phyloP scores from a whole-genome alignment of 352 stramenopile genomes.

The Phytophthora tentaculata region DNA sequence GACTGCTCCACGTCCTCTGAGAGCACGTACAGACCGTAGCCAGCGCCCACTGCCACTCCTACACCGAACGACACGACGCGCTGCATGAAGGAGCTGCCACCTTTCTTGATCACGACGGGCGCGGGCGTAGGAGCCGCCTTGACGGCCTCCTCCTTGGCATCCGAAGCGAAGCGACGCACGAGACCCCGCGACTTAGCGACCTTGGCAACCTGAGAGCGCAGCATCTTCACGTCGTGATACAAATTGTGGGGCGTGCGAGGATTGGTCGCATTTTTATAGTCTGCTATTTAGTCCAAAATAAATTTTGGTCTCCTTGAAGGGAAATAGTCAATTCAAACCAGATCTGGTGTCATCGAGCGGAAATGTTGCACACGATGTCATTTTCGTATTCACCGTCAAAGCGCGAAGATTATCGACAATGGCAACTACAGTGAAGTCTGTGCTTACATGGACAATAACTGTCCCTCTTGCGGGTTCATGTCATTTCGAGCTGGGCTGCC shows the following conservation, averaged over 20 bases:
- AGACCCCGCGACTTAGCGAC: slow-evolving; percentile 31
- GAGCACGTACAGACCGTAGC: slow-evolving; percentile 74
- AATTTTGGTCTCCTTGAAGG: slow-evolving; percentile 1
- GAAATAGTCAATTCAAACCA: neutral
- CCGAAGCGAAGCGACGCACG: slow-evolving; percentile 64
- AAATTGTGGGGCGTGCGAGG: slow-evolving; percentile 24
- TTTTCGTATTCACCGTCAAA: slow-evolving; percentile 3
- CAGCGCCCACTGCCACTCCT: slow-evolving; percentile 65
- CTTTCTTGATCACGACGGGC: slow-evolving; percentile 46
- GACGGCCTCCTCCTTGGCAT: slow-evolving; percentile 51
- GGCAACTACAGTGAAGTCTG: slow-evolving; percentile 3
- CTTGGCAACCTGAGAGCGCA: slow-evolving; percentile 40
- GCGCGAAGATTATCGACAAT: neutral
- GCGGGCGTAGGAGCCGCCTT: slow-evolving; percentile 29
- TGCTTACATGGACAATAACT: neutral
- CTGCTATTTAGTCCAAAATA: slow-evolving; percentile 7
- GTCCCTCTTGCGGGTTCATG: slow-evolving; percentile 3
- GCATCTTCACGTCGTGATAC: slow-evolving; percentile 40
- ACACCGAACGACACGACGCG: slow-evolving; percentile 75
- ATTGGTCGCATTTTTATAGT: slow-evolving; percentile 4
- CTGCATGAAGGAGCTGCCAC: slow-evolving; percentile 76
- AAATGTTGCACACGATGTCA: neutral
- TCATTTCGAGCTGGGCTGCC: slow-evolving; percentile 11
- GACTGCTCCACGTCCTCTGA: slow-evolving; percentile 76
- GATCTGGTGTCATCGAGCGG: slow-evolving; percentile 3